These are phyloP conservation scores for Pseudoperonospora humuli DNA, from an alignment of 352 stramenopile species.

Conservation along the genomic window DNA sequence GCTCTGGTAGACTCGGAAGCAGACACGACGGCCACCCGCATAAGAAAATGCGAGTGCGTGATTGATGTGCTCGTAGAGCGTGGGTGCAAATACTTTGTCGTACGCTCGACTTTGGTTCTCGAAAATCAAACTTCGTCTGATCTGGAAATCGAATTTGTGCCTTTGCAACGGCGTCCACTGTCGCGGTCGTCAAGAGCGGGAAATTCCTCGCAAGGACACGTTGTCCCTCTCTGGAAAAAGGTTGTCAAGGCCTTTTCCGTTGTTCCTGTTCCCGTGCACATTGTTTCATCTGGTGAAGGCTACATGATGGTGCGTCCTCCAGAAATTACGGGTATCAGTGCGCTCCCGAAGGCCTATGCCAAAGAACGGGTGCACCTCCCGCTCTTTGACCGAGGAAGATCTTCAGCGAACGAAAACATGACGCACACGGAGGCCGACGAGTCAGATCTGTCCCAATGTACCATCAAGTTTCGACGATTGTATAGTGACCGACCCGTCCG, in stretches of 20 bases:
- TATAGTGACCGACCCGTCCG: conserved; percentile 68
- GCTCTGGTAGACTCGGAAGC: conserved; percentile 58
- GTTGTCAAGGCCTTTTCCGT: conserved; percentile 49
- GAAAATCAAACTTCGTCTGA: conserved; percentile 82
- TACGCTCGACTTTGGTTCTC: conserved; percentile 69
- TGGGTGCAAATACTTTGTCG: conserved; percentile 84
- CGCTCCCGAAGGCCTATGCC: conserved; percentile 57
- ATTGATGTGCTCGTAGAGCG: conserved; percentile 81
- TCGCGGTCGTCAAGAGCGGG: conserved; percentile 29
- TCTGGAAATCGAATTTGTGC: conserved; percentile 80
- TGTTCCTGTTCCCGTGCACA: conserved; percentile 62
- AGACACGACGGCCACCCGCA: conserved; percentile 31
- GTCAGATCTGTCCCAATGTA: conserved; percentile 24
- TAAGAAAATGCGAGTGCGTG: conserved; percentile 78
- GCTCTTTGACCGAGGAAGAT: conserved; percentile 47
- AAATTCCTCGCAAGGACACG: conserved; percentile 24
- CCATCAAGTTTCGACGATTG: conserved; percentile 74
- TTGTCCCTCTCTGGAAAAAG: conserved; percentile 61
- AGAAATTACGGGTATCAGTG: conserved; percentile 31
- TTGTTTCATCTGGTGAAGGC: conserved; percentile 61
- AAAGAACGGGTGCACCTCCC: conserved; percentile 67
- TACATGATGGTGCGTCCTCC: conserved; percentile 68
- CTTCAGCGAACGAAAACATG: conserved; percentile 24
- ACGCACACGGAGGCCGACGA: conserved; percentile 28
- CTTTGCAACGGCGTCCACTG: conserved; percentile 32